A percentile compares a stretch with the other conserved stretches of the same genome.
These are phyloP conservation scores for Xylaria cubensis DNA, from an alignment of 495 filamentous ascomycete species.

Conservation along the genomic window DNA sequence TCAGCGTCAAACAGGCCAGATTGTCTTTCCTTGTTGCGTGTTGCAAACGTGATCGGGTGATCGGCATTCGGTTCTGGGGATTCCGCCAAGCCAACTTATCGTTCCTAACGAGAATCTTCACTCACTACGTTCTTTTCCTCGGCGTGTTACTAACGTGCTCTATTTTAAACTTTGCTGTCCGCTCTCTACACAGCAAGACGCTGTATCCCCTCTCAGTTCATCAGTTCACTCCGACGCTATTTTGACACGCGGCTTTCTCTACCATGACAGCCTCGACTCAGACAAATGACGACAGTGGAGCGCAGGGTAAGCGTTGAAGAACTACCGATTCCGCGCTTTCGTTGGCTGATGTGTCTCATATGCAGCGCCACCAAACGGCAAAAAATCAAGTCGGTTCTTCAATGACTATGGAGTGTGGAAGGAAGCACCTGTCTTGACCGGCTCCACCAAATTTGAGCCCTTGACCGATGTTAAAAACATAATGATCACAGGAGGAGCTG, in stretches of 20 bases:
- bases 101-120: constrained; percentile 28
- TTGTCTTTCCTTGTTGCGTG: constrained; percentile 28
- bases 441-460: constrained; percentile 68
- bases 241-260: constrained; percentile 8
- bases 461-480: constrained; percentile 70
- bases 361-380: constrained; percentile 33
- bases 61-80: constrained; percentile 37
- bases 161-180: constrained; percentile 9
- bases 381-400: constrained; percentile 45
- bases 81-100: constrained; percentile 18
- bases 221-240: background rate
- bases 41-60: constrained; percentile 29
- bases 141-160: background rate
- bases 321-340: background rate
- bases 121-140: constrained; percentile 15
- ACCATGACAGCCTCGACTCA: constrained; percentile 35
- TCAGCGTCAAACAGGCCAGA: constrained; percentile 29
- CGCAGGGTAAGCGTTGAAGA: constrained; percentile 33
- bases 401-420: constrained; percentile 66
- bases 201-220: background rate
- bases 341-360: constrained; percentile 11
- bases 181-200: background rate
- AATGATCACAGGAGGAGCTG: constrained; percentile 74
- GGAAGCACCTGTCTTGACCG: constrained; percentile 68
- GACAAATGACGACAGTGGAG: constrained; percentile 38